Conservation (phyloP, 345 rosid species). For the Eucalyptus victrix region DNA sequence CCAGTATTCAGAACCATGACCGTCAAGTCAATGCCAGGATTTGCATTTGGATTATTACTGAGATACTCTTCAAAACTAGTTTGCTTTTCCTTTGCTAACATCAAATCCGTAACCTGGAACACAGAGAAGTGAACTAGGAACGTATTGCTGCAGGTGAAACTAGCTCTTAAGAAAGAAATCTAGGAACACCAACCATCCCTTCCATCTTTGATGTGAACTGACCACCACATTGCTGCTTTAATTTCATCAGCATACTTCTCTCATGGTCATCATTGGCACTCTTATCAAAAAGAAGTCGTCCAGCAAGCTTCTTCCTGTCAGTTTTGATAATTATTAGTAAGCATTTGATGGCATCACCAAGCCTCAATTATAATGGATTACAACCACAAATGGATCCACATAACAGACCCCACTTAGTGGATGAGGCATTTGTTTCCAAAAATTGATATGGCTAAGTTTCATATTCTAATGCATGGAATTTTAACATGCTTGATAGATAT, state of each 20-base stretch:
- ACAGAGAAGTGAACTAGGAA: neutral
- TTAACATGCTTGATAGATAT: neutral
- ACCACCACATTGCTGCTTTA: slow-evolving; percentile 73
- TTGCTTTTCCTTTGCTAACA: slow-evolving; percentile 78
- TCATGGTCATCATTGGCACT: slow-evolving; percentile 61
- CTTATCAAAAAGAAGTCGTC: slow-evolving; percentile 34
- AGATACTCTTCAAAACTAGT: slow-evolving; percentile 62
- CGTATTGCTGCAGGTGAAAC: neutral
- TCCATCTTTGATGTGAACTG: slow-evolving; percentile 84
- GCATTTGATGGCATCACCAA: neutral
- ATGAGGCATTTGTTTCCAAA: neutral
- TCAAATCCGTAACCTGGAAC: slow-evolving; percentile 67
- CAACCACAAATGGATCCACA: neutral
- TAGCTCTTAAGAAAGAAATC: neutral
- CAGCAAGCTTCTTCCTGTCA: slow-evolving; percentile 57
- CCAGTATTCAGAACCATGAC: slow-evolving; percentile 82
- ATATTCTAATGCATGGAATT: neutral
- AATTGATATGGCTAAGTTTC: neutral
- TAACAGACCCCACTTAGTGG: neutral
- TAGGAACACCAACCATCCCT: slow-evolving; percentile 33
- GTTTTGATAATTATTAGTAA: neutral
- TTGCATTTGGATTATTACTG: slow-evolving; percentile 28
- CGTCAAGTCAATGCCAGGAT: slow-evolving; percentile 66
- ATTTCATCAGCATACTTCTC: slow-evolving; percentile 47
- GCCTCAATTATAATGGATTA: neutral